These are phyloP conservation scores for Clonostachys rhizophaga DNA, from an alignment of 2,329 filamentous ascomycete species.

Conservation along the genomic window DNA sequence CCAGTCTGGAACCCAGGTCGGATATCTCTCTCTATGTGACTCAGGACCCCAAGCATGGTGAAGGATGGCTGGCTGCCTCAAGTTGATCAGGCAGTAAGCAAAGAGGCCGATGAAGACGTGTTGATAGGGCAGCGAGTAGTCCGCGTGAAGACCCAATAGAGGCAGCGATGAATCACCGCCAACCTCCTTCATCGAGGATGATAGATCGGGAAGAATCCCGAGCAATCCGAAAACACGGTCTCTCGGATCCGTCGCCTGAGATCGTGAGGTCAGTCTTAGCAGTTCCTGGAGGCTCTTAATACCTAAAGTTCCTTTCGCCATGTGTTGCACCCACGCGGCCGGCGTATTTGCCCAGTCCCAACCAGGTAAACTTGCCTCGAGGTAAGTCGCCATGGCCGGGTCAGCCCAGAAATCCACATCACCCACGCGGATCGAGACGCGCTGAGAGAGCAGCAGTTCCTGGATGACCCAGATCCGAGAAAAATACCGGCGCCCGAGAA, in stretches of 20 bases:
- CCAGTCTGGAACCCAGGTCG: background rate
- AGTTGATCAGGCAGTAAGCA: background rate
- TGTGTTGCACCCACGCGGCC: background rate
- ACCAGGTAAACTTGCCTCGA: background rate
- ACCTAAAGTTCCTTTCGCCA: background rate
- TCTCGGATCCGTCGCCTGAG: background rate
- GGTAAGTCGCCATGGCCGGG: background rate
- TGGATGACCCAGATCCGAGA: background rate
- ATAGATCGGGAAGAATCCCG: background rate
- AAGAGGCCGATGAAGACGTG: background rate
- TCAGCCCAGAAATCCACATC: background rate
- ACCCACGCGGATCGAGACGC: background rate
- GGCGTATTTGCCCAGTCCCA: background rate
- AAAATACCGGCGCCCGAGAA: background rate
- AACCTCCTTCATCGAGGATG: background rate
- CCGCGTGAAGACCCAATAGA: background rate
- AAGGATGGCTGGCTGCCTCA: background rate
- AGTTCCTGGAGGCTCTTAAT: background rate
- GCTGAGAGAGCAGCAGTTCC: background rate
- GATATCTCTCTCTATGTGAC: background rate
- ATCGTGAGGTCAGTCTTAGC: background rate
- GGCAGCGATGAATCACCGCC: background rate
- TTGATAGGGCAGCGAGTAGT: background rate
- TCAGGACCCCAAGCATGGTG: background rate
- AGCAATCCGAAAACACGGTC: background rate